Evolutionary conservation across 176 grass and related monocot genomes (phyloP).

Genomic region (Echinochloa phyllopogon): DNA sequence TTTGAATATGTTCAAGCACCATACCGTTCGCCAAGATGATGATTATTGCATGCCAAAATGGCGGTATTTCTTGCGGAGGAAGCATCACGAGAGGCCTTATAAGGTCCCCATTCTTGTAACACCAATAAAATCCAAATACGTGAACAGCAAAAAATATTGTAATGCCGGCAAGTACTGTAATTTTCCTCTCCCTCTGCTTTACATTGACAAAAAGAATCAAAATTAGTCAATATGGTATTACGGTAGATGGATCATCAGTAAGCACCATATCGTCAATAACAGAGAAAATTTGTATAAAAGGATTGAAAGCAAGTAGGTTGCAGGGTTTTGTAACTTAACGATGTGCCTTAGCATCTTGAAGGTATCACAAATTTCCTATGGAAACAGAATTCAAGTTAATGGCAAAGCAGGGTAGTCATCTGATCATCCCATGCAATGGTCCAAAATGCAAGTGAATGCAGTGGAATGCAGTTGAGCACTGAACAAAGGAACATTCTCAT

Average conservation of each 20-base stretch:
- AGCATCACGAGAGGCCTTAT: constrained; percentile 81
- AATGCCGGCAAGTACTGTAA: constrained; percentile 81
- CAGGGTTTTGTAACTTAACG: neutral
- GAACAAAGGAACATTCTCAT: constrained; percentile 13
- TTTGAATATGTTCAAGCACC: constrained; percentile 12
- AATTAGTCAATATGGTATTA: constrained; percentile 30
- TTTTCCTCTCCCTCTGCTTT: constrained; percentile 88
- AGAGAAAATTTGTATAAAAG: neutral
- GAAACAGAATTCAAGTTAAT: constrained; percentile 1
- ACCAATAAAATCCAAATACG: constrained; percentile 95
- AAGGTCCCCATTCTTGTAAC: constrained; percentile 95
- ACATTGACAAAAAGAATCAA: constrained; percentile 1
- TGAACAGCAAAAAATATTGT: constrained; percentile 84
- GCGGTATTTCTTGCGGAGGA: constrained; percentile 94
- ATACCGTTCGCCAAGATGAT: constrained; percentile 96
- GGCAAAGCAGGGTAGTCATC: neutral
- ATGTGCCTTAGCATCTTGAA: neutral
- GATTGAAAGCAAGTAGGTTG: neutral
- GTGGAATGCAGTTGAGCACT: neutral
- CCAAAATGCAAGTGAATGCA: neutral
- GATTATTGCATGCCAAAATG: constrained; percentile 98
- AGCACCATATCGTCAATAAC: constrained; percentile 3
- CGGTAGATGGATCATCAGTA: neutral
- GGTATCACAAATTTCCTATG: neutral
- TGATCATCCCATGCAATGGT: constrained; percentile 7